Conservation (phyloP, 805 yeast species). For the Starmerella apicola region DNA sequence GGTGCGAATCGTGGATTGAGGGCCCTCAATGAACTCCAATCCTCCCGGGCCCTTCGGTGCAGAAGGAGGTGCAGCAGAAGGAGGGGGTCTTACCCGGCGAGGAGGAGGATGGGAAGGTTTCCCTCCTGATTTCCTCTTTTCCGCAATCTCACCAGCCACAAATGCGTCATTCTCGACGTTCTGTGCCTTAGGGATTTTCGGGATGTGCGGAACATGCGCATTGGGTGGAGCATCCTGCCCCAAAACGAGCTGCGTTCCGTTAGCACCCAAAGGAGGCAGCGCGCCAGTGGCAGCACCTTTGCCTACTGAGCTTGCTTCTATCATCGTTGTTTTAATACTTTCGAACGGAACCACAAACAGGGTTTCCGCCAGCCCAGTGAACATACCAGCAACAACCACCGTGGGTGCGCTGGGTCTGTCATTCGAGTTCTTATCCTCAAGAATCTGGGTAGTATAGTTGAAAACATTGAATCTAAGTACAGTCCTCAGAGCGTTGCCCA, state of each 20-base stretch:
- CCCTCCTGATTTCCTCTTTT: background rate
- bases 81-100: constrained; percentile 1
- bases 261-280: constrained; percentile 25
- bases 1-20: constrained; percentile 18
- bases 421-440: constrained; percentile 32
- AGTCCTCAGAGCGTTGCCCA: constrained; percentile 66
- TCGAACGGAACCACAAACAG: constrained; percentile 77
- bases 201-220: background rate
- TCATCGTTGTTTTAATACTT: constrained; percentile 61
- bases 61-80: constrained; percentile 1
- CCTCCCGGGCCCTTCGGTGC: background rate
- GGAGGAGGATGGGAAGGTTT: background rate
- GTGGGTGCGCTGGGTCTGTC: constrained; percentile 40
- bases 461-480: constrained; percentile 61
- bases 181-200: background rate
- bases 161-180: background rate
- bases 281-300: constrained; percentile 24
- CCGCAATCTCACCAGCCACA: background rate
- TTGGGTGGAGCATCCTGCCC: background rate
- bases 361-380: constrained; percentile 76
- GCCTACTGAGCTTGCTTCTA: constrained; percentile 34
- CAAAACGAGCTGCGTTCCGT: constrained; percentile 8
- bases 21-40: constrained; percentile 4
- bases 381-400: constrained; percentile 62
- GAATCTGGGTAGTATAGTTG: constrained; percentile 58